These are phyloP conservation scores for Corymbia calophylla DNA, from an alignment of 441 rosid species.

Conservation along the genomic window DNA sequence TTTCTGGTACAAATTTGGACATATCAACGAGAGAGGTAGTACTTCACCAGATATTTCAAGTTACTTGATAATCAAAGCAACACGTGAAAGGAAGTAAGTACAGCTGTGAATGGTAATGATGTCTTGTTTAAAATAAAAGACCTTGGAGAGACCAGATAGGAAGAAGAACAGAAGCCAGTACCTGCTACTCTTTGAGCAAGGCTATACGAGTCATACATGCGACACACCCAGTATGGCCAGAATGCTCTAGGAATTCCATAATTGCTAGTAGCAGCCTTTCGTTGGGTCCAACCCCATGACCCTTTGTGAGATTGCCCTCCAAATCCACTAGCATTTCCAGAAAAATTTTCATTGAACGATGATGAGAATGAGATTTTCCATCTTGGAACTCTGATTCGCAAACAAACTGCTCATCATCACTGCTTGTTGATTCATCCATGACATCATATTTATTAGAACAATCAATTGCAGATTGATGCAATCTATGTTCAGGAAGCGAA, in stretches of 20 bases:
- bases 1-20: background rate
- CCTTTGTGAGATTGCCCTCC: constrained; percentile 18
- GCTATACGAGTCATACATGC: constrained; percentile 74
- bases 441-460: constrained; percentile 19
- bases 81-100: background rate
- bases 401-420: constrained; percentile 17
- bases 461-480: constrained; percentile 56
- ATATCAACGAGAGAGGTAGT: background rate
- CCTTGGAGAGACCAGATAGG: no score
- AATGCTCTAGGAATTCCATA: constrained; percentile 52
- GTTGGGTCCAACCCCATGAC: constrained; percentile 18
- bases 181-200: constrained; percentile 93
- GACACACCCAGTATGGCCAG: constrained; percentile 88
- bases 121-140: background rate
- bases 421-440: constrained; percentile 14
- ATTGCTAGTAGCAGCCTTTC: constrained; percentile 24
- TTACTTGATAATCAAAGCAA: background rate
- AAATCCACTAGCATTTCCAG: constrained; percentile 16
- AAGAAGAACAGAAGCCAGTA: constrained; percentile 11
- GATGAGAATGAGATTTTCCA: constrained; percentile 12
- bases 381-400: constrained; percentile 24
- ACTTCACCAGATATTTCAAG: background rate
- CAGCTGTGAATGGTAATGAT: background rate
- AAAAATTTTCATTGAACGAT: constrained; percentile 16
- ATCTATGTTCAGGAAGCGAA: constrained; percentile 49